phyloP scores from a whole-genome alignment of 2,329 filamentous ascomycete genomes.

The Sporothrix curviconia region DNA sequence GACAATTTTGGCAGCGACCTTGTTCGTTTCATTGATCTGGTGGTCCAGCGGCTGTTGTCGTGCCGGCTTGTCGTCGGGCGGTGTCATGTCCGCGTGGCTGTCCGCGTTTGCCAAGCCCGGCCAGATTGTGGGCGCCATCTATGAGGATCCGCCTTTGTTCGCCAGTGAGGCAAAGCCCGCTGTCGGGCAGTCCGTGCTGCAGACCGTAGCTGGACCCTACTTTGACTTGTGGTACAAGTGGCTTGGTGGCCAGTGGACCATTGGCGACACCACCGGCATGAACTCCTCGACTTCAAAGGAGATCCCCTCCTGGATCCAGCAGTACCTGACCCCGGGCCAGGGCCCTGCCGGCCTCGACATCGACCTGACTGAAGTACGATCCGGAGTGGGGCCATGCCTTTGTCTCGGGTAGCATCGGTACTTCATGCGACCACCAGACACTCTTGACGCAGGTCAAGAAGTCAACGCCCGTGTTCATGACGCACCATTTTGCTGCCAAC shows the following conservation, averaged over 20 bases:
- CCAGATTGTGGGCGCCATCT: background rate
- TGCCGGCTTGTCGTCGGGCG: background rate
- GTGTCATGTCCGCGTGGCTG: conserved; percentile 4
- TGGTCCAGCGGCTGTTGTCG: background rate
- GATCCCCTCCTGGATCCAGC: conserved; percentile 1
- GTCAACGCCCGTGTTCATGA: background rate
- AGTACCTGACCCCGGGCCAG: background rate
- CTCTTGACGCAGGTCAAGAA: background rate
- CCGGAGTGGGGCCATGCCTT: background rate
- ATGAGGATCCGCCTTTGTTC: background rate
- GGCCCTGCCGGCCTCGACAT: background rate
- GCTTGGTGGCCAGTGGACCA: background rate
- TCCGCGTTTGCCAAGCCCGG: background rate
- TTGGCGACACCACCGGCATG: background rate
- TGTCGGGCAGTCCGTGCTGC: background rate
- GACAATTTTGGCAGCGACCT: background rate
- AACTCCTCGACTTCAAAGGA: background rate
- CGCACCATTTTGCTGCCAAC: background rate
- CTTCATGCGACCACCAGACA: background rate
- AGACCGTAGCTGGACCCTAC: background rate
- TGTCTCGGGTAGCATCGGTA: background rate
- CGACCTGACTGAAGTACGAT: background rate
- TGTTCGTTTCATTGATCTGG: background rate
- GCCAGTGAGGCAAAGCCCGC: background rate
- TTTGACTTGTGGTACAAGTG: conserved; percentile 1